Evolutionary conservation across 768 basidiomycete species (phyloP).

Genomic region (Cubamyces sp.): DNA sequence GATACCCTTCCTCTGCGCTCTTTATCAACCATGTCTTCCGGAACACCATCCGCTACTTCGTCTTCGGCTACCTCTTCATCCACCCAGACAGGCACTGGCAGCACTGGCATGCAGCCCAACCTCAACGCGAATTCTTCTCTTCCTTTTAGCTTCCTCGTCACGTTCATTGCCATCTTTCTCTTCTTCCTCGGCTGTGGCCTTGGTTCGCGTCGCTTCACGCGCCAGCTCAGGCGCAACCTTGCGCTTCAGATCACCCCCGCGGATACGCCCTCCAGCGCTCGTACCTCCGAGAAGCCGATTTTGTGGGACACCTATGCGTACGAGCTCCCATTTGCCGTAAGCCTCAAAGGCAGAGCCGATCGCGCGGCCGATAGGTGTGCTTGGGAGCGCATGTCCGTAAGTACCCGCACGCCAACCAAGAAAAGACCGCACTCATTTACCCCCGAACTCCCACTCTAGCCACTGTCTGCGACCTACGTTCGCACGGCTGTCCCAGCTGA

Average conservation of each 20-base stretch:
- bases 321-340: neutral
- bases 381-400: conserved; percentile 28
- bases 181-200: conserved; percentile 35
- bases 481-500: neutral
- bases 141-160: conserved; percentile 38
- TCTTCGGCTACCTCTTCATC: conserved; percentile 9
- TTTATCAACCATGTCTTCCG: conserved; percentile 9
- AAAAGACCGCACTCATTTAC: neutral
- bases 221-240: conserved; percentile 29
- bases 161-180: conserved; percentile 36
- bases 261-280: conserved; percentile 1
- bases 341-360: neutral
- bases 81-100: neutral
- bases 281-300: conserved; percentile 20
- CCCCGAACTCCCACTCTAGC: conserved; percentile 16
- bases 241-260: conserved; percentile 13
- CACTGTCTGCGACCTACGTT: conserved; percentile 20
- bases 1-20: conserved; percentile 3
- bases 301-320: conserved; percentile 30
- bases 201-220: conserved; percentile 32
- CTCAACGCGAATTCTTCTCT: conserved; percentile 26
- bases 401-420: conserved; percentile 5
- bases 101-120: neutral
- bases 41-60: conserved; percentile 7
- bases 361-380: neutral